Conservation (phyloP, 2,329 filamentous ascomycete genomes). For the Stagonosporopsis chrysanthemi region DNA sequence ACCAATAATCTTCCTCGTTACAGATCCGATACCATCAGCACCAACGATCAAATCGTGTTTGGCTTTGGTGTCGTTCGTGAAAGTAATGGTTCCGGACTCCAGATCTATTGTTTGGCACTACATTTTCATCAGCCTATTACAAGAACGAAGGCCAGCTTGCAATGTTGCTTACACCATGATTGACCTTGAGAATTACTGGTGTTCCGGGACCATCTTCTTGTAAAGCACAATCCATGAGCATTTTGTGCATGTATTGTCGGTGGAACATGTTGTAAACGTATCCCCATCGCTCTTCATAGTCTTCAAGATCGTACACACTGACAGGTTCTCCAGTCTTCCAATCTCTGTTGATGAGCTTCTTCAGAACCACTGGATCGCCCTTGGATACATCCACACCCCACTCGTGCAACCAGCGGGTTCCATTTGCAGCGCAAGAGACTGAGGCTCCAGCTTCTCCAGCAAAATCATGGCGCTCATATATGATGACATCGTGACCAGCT, state of each 20-base stretch:
- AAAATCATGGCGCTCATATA: constrained; percentile 72
- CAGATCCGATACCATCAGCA: constrained; percentile 72
- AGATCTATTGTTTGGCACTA: constrained; percentile 30
- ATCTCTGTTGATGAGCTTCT: constrained; percentile 72
- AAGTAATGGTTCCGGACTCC: constrained; percentile 46
- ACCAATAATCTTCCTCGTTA: constrained; percentile 65
- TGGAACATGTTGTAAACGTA: constrained; percentile 72
- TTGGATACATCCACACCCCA: constrained; percentile 70
- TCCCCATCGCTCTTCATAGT: constrained; percentile 71
- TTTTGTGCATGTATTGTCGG: constrained; percentile 71
- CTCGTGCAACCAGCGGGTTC: constrained; percentile 72
- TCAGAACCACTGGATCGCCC: constrained; percentile 70
- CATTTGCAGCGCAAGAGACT: constrained; percentile 68
- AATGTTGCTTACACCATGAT: constrained; percentile 62
- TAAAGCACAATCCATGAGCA: constrained; percentile 68
- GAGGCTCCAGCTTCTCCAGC: constrained; percentile 68
- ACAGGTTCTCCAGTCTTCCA: constrained; percentile 73
- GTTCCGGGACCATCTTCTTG: constrained; percentile 60
- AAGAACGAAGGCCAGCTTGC: background rate
- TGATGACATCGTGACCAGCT: constrained; percentile 63
- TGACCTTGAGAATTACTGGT: constrained; percentile 63
- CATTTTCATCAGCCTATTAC: background rate
- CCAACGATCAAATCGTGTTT: constrained; percentile 68
- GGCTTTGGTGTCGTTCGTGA: constrained; percentile 57
- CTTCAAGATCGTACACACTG: constrained; percentile 68